phyloP scores from a whole-genome alignment of 352 stramenopile species.

The Phytophthora sansomeana region DNA sequence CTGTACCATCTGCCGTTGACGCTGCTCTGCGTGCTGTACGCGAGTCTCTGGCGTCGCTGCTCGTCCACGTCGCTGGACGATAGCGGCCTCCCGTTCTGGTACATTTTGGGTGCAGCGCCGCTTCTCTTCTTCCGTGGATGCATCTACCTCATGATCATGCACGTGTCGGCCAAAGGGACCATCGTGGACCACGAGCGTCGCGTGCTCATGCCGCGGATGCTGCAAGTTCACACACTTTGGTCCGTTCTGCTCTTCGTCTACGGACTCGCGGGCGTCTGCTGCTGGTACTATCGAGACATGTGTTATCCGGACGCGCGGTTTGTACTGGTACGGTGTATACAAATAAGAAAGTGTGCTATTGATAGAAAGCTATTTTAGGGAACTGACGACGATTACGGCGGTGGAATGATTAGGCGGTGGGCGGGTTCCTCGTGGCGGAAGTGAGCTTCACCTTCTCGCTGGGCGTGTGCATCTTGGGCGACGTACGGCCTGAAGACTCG shows the following conservation, averaged over 20 bases:
- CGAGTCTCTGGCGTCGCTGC: slow-evolving; percentile 68
- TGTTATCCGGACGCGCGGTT: slow-evolving; percentile 80
- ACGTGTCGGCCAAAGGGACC: slow-evolving; percentile 84
- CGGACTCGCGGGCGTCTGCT: slow-evolving; percentile 60
- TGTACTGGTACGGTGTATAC: slow-evolving; percentile 63
- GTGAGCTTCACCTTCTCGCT: slow-evolving; percentile 78
- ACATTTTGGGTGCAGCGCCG: slow-evolving; percentile 68
- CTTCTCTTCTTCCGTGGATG: slow-evolving; percentile 83
- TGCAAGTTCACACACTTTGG: slow-evolving; percentile 84
- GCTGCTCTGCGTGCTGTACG: slow-evolving; percentile 68
- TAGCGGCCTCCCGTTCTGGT: slow-evolving; percentile 81
- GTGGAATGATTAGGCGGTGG: slow-evolving; percentile 50
- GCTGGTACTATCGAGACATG: slow-evolving; percentile 77
- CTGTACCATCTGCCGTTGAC: slow-evolving; percentile 80
- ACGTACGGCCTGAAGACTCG: slow-evolving; percentile 43
- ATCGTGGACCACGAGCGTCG: slow-evolving; percentile 89
- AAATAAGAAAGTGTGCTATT: not conserved
- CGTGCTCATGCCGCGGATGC: slow-evolving; percentile 84
- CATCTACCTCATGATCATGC: slow-evolving; percentile 89
- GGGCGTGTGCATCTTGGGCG: slow-evolving; percentile 72
- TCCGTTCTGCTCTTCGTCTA: slow-evolving; percentile 71
- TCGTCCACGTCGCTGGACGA: slow-evolving; percentile 69
- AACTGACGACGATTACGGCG: slow-evolving; percentile 15
- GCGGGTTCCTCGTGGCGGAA: slow-evolving; percentile 65
- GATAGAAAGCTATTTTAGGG: slow-evolving; percentile 9